A percentile compares a stretch with the other conserved stretches of the same genome.
Conservation (phyloP, 1,284 basidiomycete species). For the Naganishia cerealis region DNA sequence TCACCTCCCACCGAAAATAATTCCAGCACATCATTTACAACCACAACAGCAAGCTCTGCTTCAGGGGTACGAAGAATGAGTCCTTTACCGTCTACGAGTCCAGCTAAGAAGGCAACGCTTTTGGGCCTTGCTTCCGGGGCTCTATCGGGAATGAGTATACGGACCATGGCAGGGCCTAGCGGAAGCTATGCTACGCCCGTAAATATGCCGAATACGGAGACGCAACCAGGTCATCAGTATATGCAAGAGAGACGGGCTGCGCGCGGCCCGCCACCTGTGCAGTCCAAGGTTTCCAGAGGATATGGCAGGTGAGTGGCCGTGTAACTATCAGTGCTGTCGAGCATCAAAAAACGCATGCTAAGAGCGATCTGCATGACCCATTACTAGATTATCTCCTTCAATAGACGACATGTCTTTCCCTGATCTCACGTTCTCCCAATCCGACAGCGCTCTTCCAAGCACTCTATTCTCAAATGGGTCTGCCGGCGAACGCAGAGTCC, state of each 20-base stretch:
- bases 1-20: conserved; percentile 28
- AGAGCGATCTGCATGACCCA: background rate
- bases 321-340: background rate
- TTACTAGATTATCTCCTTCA: conserved; percentile 14
- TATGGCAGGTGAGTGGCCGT: background rate
- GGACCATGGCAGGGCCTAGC: background rate
- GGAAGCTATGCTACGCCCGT: conserved; percentile 12
- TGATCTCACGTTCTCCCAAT: conserved; percentile 21
- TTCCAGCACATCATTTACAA: conserved; percentile 21
- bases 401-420: conserved; percentile 33
- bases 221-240: conserved; percentile 10
- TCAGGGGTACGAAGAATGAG: conserved; percentile 10
- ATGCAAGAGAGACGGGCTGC: conserved; percentile 2
- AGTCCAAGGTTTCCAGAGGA: conserved; percentile 1
- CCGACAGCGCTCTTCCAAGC: conserved; percentile 1
- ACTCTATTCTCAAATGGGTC: conserved; percentile 17
- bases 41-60: conserved; percentile 8
- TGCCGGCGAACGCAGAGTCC: background rate
- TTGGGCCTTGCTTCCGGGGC: background rate
- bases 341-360: background rate
- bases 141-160: background rate
- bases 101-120: conserved; percentile 18
- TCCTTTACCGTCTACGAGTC: conserved; percentile 21
- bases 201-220: background rate
- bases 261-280: background rate